Base-by-base conservation (phyloP, 768 basidiomycete species). In the Kondoa malvinella region DNA sequence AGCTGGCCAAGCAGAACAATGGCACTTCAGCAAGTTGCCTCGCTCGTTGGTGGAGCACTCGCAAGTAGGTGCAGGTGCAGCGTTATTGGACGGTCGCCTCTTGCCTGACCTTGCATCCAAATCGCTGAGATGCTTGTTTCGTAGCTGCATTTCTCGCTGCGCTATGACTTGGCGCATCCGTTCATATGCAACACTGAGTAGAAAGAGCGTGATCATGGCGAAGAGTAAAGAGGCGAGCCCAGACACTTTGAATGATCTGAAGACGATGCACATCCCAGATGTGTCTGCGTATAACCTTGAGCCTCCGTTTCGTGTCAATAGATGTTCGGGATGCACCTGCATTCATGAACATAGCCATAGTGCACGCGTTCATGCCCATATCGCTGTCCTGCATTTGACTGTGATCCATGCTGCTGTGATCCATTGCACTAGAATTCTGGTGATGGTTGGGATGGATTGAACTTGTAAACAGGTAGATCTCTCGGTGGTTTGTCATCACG, bases 351-450 rank as follows among this genome's bases (percentile, higher is more conserved):
- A 16, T 63, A 12, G n/a, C 8, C 61, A 63, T 63, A 3, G 16
- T 31, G 61, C 61, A 63, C 26, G 3, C 29, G 16, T 31, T 30
- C 25, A 25, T 59, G 58, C 27, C 58, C 58, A 59, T 59, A 4
- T 31, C 58, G 27, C 58, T 25, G 58, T 31, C 14, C 8, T 59
- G 58, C 27, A 15, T 17, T 34, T 32, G 16, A 12, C 27, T 16
- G 26, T 63, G 61, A 29, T 63, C 61, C 61, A 63, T 63, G 61
- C 29, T 33, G 33, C 29, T 33, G 32, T 34, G 61, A 63, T 63
- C 3, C 29, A 30, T 63, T 27, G 8, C 12, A 50, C 8, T 50
- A 21, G 40, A 8, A 8, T 50, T 8, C 40, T 8, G 21, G 12
- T 8, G 21, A 50, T 8, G 21, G 21, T 50, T 8, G 21, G 12